Conservation (phyloP, 2,329 filamentous ascomycete genomes). For the Bertia moriformis region DNA sequence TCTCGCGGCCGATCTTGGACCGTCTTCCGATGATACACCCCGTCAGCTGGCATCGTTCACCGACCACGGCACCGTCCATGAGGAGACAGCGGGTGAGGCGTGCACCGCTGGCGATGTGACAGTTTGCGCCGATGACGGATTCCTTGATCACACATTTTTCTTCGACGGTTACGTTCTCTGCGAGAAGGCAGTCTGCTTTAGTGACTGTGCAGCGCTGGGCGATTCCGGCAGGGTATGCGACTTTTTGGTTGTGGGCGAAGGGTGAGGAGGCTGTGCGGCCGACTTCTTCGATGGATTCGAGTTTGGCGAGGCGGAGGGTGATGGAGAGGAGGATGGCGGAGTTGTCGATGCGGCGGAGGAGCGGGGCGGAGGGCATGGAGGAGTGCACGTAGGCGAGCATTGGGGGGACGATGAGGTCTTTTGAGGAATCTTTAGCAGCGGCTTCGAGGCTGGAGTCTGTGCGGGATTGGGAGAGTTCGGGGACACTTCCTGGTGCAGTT, state of each 20-base stretch:
- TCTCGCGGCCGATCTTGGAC: conserved; percentile 37
- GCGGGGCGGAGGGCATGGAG: conserved; percentile 21
- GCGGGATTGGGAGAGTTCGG: not conserved
- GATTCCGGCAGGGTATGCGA: conserved; percentile 38
- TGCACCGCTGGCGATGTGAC: conserved; percentile 39
- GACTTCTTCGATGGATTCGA: conserved; percentile 25
- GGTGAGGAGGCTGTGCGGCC: conserved; percentile 24
- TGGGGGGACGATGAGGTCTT: conserved; percentile 26
- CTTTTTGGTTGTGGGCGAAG: conserved; percentile 38
- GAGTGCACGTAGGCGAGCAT: conserved; percentile 42
- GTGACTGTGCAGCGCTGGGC: conserved; percentile 41
- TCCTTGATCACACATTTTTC: conserved; percentile 47
- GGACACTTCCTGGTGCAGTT: too few relatives aligned
- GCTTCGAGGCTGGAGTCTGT: not conserved
- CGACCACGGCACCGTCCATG: conserved; percentile 46
- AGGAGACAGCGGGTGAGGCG: conserved; percentile 41
- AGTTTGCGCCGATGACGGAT: conserved; percentile 43
- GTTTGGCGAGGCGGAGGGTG: conserved; percentile 42
- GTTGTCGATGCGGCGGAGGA: conserved; percentile 47
- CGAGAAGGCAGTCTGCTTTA: conserved; percentile 39
- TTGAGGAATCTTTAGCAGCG: not conserved
- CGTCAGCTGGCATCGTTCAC: conserved; percentile 37
- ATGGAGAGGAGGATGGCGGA: conserved; percentile 38
- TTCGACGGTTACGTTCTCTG: conserved; percentile 42
- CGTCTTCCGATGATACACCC: conserved; percentile 43